Conservation (phyloP, 768 basidiomycete species). For the Mycena latifolia region DNA sequence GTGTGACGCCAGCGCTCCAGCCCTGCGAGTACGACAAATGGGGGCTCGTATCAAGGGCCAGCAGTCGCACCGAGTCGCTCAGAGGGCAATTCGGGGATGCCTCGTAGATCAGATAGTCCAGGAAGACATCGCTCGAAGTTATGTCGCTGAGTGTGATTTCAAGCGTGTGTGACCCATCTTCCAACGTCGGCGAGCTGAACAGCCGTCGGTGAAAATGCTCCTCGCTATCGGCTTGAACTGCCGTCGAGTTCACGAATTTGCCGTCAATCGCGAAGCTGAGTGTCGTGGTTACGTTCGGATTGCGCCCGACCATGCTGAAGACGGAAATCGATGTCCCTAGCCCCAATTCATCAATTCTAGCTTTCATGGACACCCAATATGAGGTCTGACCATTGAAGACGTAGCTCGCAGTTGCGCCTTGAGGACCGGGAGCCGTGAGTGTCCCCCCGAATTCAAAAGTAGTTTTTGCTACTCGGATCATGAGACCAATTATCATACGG, state of each 20-base stretch:
- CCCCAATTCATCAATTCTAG: neutral
- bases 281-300: neutral
- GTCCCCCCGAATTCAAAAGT: neutral
- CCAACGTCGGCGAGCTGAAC: neutral
- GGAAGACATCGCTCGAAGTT: no score
- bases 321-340: constrained; percentile 19
- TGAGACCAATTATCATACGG: neutral
- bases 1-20: no score
- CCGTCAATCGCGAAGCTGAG: neutral
- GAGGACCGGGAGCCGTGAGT: neutral
- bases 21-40: no score
- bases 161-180: no score
- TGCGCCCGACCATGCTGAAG: neutral
- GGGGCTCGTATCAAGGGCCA: no score
- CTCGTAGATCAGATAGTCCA: no score
- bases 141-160: no score
- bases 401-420: neutral
- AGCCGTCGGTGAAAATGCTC: constrained; percentile 5
- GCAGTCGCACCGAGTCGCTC: no score
- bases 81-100: no score
- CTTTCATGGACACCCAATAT: neutral
- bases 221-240: neutral
- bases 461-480: neutral
- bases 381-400: neutral
- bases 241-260: no score